phyloP scores from a whole-genome alignment of 495 filamentous ascomycete species.

The Penicillium chermesinum region DNA sequence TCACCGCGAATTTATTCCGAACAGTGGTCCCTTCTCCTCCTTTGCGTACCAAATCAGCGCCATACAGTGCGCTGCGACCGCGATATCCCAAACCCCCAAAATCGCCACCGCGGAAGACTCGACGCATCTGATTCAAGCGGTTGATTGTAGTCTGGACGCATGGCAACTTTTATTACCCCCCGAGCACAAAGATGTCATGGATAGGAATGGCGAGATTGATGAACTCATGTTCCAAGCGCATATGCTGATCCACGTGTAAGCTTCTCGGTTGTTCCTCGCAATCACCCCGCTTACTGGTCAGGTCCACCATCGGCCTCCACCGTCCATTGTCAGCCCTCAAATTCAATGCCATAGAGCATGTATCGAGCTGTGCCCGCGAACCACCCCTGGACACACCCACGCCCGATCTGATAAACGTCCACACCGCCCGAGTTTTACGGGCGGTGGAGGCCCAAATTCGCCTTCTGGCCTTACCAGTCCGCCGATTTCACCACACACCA shows the following conservation, averaged over 20 bases:
- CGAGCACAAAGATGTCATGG: conserved; percentile 26
- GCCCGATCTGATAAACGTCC: conserved; percentile 22
- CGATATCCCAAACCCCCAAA: conserved; percentile 20
- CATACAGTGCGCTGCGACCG: conserved; percentile 26
- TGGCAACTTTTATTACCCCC: conserved; percentile 26
- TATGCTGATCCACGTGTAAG: conserved; percentile 31
- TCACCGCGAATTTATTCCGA: conserved; percentile 54
- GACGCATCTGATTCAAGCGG: conserved; percentile 20
- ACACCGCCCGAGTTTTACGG: conserved; percentile 25
- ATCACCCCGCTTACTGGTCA: conserved; percentile 1
- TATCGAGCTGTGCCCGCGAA: conserved; percentile 29
- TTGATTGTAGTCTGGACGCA: conserved; percentile 22
- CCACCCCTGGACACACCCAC: conserved; percentile 18
- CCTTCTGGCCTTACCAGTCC: conserved; percentile 24
- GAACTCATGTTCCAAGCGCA: conserved; percentile 37
- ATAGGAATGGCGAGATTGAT: conserved; percentile 24
- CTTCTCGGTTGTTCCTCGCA: not conserved
- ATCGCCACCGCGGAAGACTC: conserved; percentile 19
- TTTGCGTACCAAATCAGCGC: conserved; percentile 67
- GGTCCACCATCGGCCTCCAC: conserved; percentile 26
- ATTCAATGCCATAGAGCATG: conserved; percentile 20
- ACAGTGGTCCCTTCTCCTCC: conserved; percentile 65
- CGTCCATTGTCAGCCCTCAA: conserved; percentile 30
- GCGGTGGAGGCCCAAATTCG: conserved; percentile 24
- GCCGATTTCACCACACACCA: conserved; percentile 21